A percentile compares a stretch with the other conserved stretches of the same genome.
phyloP scores from a whole-genome alignment of 257 asterid genomes.

The Jaltomata sinuosa region DNA sequence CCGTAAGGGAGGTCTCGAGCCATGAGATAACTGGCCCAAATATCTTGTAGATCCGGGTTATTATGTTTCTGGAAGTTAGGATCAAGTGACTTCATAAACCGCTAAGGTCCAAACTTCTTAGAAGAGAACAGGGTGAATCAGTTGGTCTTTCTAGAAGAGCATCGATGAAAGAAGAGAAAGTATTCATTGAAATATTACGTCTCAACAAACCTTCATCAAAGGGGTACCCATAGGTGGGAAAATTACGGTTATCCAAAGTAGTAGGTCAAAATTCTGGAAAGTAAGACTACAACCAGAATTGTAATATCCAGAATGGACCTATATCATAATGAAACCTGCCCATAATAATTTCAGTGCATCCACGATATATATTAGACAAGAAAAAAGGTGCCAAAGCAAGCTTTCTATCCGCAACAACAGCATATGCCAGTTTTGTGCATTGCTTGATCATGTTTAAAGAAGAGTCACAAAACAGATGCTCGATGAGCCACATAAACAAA shows the following conservation, averaged over 20 bases:
- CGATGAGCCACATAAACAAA: conserved; percentile 2
- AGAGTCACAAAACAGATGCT: neutral
- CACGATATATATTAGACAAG: neutral
- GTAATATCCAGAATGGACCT: neutral
- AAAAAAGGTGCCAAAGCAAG: neutral
- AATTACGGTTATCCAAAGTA: neutral
- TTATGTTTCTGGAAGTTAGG: neutral
- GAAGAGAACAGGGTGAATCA: neutral
- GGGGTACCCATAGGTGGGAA: neutral
- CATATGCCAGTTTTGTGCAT: neutral
- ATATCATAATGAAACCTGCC: neutral
- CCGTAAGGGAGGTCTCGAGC: neutral
- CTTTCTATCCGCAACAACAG: neutral
- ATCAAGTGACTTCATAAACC: neutral
- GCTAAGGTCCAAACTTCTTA: neutral
- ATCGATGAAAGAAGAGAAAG: neutral
- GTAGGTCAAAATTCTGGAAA: neutral
- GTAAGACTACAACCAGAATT: neutral
- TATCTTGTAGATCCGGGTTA: neutral
- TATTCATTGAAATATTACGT: neutral
- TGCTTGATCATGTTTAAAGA: neutral
- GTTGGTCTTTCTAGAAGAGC: neutral
- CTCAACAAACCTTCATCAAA: neutral
- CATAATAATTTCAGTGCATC: neutral
- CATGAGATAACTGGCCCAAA: neutral